Evolutionary conservation across 2,329 filamentous ascomycete genomes (phyloP), one percentile per base, ranked within the genome.

Genomic region (Stachybotrys chlorohalonatus): DNA sequence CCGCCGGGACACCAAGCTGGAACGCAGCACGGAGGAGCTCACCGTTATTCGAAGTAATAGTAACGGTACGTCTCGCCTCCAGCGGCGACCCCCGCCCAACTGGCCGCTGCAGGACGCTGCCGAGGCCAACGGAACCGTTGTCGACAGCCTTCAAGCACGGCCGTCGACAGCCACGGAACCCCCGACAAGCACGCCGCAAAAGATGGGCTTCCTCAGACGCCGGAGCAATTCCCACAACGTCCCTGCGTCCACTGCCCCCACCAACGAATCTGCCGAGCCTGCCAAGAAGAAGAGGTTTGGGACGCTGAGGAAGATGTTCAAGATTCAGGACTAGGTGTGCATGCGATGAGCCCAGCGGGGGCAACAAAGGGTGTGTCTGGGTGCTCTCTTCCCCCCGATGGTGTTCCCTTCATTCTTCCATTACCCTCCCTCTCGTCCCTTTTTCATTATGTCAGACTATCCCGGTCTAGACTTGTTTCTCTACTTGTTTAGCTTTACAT

Each of bases 241-340:
- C 39, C 55, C 65, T 11, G 61, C 7, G 46, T 60, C 7, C 54
- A 57, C 15, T 36, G 15, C 31, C 2, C 17, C 3, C 56, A 57
- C 11, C 39, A 57, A 55, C 11, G 52, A 58, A 31, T 53, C 51
- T 11, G 56, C 54, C 42, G 57, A 59, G 42, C 57, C 48, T 53
- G 66, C 62, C 58, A 77, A 70, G 72, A 82, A 80, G 73, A 89
- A 89, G 77, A 87, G 85, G 69, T 89, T 90, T 68, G 77, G 78
- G 47, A 72, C 75, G 54, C 68, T 90, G 65, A 81, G 86, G 66
- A 81, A 76, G 66, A 85, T 86, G 67, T 87, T 90, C 69, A 68
- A 74, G 47, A 66, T 80, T 55, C 66, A 78, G 57, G 75, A 78
- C 57, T 77, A 72, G 70, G 53, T 45, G 48, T 52, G 52, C 9